Conservation (phyloP, 805 yeast genomes). For the Grigorovia humatica region DNA sequence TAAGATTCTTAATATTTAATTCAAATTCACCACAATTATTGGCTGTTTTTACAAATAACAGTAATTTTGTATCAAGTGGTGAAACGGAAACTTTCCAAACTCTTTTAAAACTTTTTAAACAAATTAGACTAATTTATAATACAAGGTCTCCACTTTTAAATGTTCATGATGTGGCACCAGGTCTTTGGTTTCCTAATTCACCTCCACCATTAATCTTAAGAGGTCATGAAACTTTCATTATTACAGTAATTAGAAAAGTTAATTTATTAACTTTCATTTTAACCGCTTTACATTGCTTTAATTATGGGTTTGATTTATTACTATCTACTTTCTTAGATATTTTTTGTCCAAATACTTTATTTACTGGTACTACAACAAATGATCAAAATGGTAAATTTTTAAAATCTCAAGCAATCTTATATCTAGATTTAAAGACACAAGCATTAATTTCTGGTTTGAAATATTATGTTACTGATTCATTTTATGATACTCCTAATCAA, state of each 20-base stretch:
- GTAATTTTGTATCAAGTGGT: slow-evolving; percentile 47
- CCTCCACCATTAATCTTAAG: slow-evolving; percentile 47
- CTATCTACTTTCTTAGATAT: slow-evolving; percentile 79
- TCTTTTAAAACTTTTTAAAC: slow-evolving; percentile 66
- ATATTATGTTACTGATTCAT: slow-evolving; percentile 9
- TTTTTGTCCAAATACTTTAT: slow-evolving; percentile 56
- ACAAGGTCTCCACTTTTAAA: slow-evolving; percentile 62
- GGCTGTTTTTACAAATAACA: slow-evolving; percentile 46
- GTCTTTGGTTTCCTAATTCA: slow-evolving; percentile 56
- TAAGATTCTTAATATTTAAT: slow-evolving; percentile 60
- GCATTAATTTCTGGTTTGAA: slow-evolving; percentile 85
- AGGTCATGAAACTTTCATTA: slow-evolving; percentile 41
- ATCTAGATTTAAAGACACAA: slow-evolving; percentile 85
- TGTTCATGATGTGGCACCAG: slow-evolving; percentile 61
- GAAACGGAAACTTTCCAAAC: slow-evolving; percentile 50
- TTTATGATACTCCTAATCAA: neutral
- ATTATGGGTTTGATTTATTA: slow-evolving; percentile 77
- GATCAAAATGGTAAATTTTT: slow-evolving; percentile 42
- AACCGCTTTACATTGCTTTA: slow-evolving; percentile 77
- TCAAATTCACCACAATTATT: slow-evolving; percentile 45
- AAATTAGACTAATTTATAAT: slow-evolving; percentile 58
- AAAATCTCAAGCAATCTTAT: slow-evolving; percentile 72
- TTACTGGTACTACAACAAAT: slow-evolving; percentile 18
- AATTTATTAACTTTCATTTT: slow-evolving; percentile 80
- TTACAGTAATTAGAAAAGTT: slow-evolving; percentile 59